Base-by-base conservation (phyloP, 1,139 yeast species). In the Candida glucosophila region DNA sequence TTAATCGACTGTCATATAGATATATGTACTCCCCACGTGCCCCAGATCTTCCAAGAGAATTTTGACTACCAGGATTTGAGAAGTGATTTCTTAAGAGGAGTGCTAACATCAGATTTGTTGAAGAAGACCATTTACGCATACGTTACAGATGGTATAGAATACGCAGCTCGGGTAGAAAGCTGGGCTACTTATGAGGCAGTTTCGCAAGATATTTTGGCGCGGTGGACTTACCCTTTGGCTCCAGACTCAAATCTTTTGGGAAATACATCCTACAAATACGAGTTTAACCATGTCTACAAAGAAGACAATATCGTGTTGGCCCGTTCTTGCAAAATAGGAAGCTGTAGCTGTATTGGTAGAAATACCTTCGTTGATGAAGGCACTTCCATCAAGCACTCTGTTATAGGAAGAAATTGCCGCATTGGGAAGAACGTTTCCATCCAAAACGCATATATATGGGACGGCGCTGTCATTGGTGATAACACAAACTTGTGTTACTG, bases 1-100 rank as follows among this genome's bases (percentile, higher is more conserved):
- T 67, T 90, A 38, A 86, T 92, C 35, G 99, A 90, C 56, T 90
- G 98, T 52, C 92, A 82, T 47, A 85, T 90, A 32, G 98, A 90
- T 55, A 85, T 90, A 33, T 90, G 99, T 52, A 67, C 96, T 5
- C 88, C 94, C 2, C 88, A 80, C 40, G 95, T 92, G 15, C 97
- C 97, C 2, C 93, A 93, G 15, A 76, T 90, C 33, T 90, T 88
- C 56, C 94, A 85, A 41, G 99, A 90, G 46, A 88, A 90, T 51
- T 90, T 90, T 43, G 99, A 90, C 55, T 90, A 88, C 51, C 95
- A 88, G 49, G 62, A 73, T 31, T 63, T 90, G 37, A 71, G 99
- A 52, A 64, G 69, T 22, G 98, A 90, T 54, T 90, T 90, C 47
- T 81, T 90, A 16, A 79, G 74, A 41, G 97, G 97, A 27, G 92